Conservation (phyloP, 2,329 filamentous ascomycete genomes). For the Thielaviopsis euricoi region DNA sequence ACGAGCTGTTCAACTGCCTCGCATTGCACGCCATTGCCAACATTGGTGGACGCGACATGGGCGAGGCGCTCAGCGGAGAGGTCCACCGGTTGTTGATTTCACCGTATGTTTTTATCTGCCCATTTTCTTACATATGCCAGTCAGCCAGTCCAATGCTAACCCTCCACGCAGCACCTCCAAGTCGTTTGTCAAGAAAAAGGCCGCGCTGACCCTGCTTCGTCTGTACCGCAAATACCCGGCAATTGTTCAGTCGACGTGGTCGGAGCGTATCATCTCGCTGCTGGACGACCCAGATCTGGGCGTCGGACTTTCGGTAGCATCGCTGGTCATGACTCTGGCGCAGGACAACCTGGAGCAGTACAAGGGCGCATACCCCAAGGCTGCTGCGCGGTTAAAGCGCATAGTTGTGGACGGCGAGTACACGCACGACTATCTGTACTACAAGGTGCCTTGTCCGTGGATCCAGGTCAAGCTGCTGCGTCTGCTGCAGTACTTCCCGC, state of each 20-base stretch:
- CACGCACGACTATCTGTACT: slow-evolving; percentile 85
- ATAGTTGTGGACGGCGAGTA: slow-evolving; percentile 85
- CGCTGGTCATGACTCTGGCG: slow-evolving; percentile 80
- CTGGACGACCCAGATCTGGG: slow-evolving; percentile 96
- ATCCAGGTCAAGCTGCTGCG: slow-evolving; percentile 88
- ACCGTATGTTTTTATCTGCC: slow-evolving; percentile 44
- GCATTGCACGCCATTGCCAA: slow-evolving; percentile 96
- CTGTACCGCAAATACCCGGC: slow-evolving; percentile 87
- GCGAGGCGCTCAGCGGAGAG: slow-evolving; percentile 78
- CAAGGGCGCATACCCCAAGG: slow-evolving; percentile 86
- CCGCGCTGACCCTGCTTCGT: slow-evolving; percentile 78
- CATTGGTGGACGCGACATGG: slow-evolving; percentile 92
- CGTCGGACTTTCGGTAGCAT: slow-evolving; percentile 88
- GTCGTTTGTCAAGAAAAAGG: slow-evolving; percentile 98
- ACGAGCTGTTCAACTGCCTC: slow-evolving; percentile 94
- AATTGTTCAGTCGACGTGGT: slow-evolving; percentile 93
- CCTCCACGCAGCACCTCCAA: slow-evolving; percentile 46
- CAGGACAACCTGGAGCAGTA: slow-evolving; percentile 93
- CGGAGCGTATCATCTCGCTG: slow-evolving; percentile 91
- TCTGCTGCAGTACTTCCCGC: slow-evolving; percentile 87
- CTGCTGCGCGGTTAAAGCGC: slow-evolving; percentile 73
- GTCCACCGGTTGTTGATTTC: slow-evolving; percentile 90
- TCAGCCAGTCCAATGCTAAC: slow-evolving; percentile 8
- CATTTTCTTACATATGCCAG: neutral
- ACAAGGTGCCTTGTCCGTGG: slow-evolving; percentile 99